Conservation (phyloP, 352 stramenopile genomes). For the Globisporangium cederbergense region DNA sequence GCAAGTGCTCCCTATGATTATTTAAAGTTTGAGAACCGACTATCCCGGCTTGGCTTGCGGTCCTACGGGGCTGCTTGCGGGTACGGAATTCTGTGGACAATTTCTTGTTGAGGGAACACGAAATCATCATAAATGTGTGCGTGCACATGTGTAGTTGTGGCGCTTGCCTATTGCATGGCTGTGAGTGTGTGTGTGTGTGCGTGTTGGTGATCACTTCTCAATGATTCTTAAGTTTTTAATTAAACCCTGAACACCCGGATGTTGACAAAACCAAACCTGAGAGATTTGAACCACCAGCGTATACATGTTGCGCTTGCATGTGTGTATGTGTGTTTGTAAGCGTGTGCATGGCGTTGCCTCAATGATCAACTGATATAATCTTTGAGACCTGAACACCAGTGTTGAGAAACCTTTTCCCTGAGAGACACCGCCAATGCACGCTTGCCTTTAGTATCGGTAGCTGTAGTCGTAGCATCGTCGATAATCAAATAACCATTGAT, state of each 20-base stretch:
- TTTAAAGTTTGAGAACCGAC: conserved; percentile 86
- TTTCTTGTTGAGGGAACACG: conserved; percentile 63
- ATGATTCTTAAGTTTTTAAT: conserved; percentile 15
- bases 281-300: background rate
- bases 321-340: background rate
- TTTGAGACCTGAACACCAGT: conserved; percentile 77
- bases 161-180: background rate
- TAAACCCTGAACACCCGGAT: conserved; percentile 15
- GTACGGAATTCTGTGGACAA: conserved; percentile 60
- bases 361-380: conserved; percentile 87
- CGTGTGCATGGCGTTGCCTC: conserved; percentile 24
- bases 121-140: background rate
- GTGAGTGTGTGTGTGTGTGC: background rate
- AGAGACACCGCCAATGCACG: conserved; percentile 45
- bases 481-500: background rate
- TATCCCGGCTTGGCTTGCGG: conserved; percentile 32
- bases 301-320: background rate
- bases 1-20: conserved; percentile 62
- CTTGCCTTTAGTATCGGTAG: background rate
- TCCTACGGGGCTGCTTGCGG: background rate
- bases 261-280: conserved; percentile 12
- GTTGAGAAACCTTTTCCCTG: conserved; percentile 61
- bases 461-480: background rate
- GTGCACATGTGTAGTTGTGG: background rate
- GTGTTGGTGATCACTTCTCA: conserved; percentile 7